Conservation (phyloP, 148 eudicot genomes). For the Persicaria maculosa region DNA sequence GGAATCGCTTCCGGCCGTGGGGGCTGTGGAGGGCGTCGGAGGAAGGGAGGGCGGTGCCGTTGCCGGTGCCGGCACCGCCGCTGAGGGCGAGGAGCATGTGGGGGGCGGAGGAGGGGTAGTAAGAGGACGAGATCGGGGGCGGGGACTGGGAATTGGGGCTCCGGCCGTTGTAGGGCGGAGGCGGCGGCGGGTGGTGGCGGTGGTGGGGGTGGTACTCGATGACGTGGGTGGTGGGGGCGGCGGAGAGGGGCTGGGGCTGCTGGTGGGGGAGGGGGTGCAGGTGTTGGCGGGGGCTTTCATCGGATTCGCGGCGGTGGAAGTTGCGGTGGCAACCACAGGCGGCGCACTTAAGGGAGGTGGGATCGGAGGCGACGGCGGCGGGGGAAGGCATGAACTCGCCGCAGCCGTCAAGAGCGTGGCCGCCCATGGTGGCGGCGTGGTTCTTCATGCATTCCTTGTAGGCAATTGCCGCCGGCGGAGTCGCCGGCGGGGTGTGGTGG, state of each 20-base stretch:
- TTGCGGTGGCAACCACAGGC: constrained; percentile 86
- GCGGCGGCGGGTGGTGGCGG: constrained; percentile 70
- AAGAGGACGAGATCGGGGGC: constrained; percentile 82
- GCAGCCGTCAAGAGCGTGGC: constrained; percentile 76
- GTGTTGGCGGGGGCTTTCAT: constrained; percentile 8
- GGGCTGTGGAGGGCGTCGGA: not conserved
- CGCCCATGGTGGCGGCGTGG: constrained; percentile 68
- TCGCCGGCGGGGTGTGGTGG: constrained; percentile 3
- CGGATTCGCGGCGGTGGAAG: constrained; percentile 68
- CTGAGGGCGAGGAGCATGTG: constrained; percentile 70
- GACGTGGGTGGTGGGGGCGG: constrained; percentile 20
- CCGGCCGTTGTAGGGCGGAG: constrained; percentile 21
- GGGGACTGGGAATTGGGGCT: constrained; percentile 64
- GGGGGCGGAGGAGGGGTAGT: constrained; percentile 61
- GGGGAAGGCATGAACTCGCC: constrained; percentile 76
- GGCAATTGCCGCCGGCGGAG: constrained; percentile 15
- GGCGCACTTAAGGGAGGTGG: constrained; percentile 59
- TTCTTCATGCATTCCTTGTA: constrained; percentile 72
- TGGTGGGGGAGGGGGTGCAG: constrained; percentile 41
- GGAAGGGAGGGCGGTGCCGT: not conserved
- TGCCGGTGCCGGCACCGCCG: constrained; percentile 19
- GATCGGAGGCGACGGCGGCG: constrained; percentile 33
- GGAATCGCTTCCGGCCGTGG: constrained; percentile 37
- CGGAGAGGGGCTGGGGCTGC: not conserved
- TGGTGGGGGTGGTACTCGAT: constrained; percentile 65